These are phyloP conservation scores for Dysphania ambrosioides DNA, from an alignment of 148 eudicot species.

Conservation along the genomic window DNA sequence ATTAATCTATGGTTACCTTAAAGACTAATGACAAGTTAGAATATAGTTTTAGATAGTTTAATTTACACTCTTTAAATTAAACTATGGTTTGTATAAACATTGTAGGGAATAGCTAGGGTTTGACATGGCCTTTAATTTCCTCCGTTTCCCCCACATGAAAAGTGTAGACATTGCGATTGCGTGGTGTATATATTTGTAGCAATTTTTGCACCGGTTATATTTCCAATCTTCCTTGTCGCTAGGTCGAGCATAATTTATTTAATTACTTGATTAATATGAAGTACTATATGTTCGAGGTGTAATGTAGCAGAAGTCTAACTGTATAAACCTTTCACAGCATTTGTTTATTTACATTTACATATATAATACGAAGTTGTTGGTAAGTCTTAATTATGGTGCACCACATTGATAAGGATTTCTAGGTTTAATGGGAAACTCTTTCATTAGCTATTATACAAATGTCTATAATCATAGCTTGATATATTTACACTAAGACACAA, in stretches of 20 bases:
- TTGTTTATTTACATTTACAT: too few species aligned
- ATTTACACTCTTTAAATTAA: not conserved
- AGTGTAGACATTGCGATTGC: conserved; percentile 5
- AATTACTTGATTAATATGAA: too few species aligned
- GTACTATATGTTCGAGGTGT: not conserved
- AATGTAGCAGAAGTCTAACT: not conserved
- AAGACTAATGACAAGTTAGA: not conserved
- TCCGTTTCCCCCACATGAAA: not conserved
- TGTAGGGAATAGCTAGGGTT: not conserved
- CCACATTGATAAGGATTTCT: too few species aligned
- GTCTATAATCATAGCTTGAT: too few species aligned
- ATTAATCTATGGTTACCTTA: conserved; percentile 30
- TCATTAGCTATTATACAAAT: too few species aligned
- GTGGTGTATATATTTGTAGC: conserved; percentile 2
- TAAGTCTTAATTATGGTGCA: too few species aligned
- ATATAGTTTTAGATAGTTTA: not conserved
- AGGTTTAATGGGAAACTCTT: too few species aligned
- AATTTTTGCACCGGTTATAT: not conserved
- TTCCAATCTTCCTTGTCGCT: conserved; percentile 12
- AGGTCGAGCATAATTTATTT: not conserved
- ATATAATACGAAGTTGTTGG: too few species aligned
- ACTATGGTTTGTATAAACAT: not conserved
- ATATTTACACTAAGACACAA: too few species aligned
- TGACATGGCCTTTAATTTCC: not conserved
- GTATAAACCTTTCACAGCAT: not conserved